These are phyloP conservation scores for Paxillus ammoniavirescens DNA, from an alignment of 768 basidiomycete species.

Conservation along the genomic window DNA sequence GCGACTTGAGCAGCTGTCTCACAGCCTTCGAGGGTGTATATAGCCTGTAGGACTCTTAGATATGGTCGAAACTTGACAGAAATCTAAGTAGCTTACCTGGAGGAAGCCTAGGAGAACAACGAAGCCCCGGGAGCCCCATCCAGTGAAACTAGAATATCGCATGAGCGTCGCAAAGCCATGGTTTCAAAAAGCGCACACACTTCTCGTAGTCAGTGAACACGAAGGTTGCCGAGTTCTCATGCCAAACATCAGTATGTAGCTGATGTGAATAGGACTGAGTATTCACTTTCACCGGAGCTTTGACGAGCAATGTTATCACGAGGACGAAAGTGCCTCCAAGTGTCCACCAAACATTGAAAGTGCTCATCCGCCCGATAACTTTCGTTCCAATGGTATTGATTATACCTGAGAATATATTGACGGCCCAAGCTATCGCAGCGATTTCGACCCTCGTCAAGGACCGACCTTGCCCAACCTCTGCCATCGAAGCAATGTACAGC, in stretches of 20 bases:
- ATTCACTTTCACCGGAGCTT: conserved; percentile 50
- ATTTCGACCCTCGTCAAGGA: conserved; percentile 48
- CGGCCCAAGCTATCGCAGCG: conserved; percentile 53
- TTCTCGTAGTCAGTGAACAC: conserved; percentile 59
- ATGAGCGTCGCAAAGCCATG: conserved; percentile 1
- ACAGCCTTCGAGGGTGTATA: conserved; percentile 61
- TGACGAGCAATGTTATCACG: conserved; percentile 55
- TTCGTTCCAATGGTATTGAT: conserved; percentile 57
- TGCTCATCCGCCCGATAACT: conserved; percentile 54
- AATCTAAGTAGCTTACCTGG: conserved; percentile 12
- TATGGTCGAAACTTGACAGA: background rate
- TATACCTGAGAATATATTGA: conserved; percentile 53
- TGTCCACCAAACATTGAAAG: conserved; percentile 61
- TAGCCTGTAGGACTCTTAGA: conserved; percentile 35
- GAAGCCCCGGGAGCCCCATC: conserved; percentile 52
- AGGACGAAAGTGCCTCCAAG: conserved; percentile 56
- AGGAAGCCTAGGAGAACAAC: conserved; percentile 57
- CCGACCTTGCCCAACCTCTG: conserved; percentile 46
- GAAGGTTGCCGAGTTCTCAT: conserved; percentile 49
- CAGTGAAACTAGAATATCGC: conserved; percentile 44
- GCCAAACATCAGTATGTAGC: background rate
- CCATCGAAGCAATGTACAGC: conserved; percentile 52
- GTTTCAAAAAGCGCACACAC: conserved; percentile 25
- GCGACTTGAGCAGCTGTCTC: conserved; percentile 65
- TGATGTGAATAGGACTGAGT: background rate